Base-by-base conservation (phyloP, 2,329 filamentous ascomycete species). In the Talaromyces sp. region DNA sequence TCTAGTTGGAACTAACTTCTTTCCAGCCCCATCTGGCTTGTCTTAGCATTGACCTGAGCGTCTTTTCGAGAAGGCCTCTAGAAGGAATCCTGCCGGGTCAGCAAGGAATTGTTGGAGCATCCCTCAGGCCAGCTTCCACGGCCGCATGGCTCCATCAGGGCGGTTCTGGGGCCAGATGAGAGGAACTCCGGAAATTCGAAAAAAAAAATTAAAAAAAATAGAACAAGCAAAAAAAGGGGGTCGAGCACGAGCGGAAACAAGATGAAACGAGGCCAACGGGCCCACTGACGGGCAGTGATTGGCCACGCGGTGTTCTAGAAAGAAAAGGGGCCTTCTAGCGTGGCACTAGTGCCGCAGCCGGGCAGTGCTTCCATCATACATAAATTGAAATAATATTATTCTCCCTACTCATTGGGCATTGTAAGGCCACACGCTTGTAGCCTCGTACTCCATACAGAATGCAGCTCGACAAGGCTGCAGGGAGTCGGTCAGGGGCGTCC, bases 61-160 rank as follows among this genome's bases (percentile, higher is more conserved):
- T 40, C 54, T 50, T 27, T 62, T 62, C 61, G 51, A 59, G 61
- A 62, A 62, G 33, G 61, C 61, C 61, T 57, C 61, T 62, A 62
- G 61, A 62, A 62, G 61, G 31, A 62, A 51, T 36, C 50, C 50
- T 31, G 16, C 30, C 50, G 12, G 12, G 50, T 53, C 50, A 47
- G 44, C 44, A 47, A 6, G 14, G n/a, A 23, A 44, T 14, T 14
- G 40, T 14, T 44, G 40, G 16, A 44, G 33, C 12, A 7, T 12
- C n/a, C 18, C 42, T 47, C 42, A 47, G 42, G 42, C 42, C 18
- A 10, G 42, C 42, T 27, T 12, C 18, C 16, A n/a, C 5, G 8
- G 9, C 2, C n/a, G 23, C 23, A 23, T 14, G 12, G 7, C 18
- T 23, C 18, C 42, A 47, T 47, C 8, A 5, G n/a, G 9, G 42